phyloP scores from a whole-genome alignment of 2,329 filamentous ascomycete species.

The Reticulascus tulasneorum region DNA sequence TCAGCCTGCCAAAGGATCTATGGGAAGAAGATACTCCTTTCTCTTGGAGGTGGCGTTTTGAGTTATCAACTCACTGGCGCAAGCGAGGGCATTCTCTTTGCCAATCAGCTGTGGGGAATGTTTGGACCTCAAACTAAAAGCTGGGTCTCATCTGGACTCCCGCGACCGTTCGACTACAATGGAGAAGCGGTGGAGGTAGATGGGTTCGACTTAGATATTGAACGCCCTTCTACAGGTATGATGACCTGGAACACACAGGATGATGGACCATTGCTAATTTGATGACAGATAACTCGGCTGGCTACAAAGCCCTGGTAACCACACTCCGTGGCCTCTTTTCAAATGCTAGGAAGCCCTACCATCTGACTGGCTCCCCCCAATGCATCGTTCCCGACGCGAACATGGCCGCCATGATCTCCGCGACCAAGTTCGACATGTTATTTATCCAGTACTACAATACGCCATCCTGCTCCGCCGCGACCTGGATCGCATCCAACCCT shows the following conservation, averaged over 20 bases:
- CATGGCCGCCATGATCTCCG: constrained; percentile 38
- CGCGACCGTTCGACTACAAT: constrained; percentile 12
- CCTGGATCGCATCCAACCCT: constrained; percentile 18
- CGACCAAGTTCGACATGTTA: constrained; percentile 34
- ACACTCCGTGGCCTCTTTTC: constrained; percentile 21
- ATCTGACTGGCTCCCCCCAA: constrained; percentile 44
- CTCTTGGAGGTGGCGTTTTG: constrained; percentile 31
- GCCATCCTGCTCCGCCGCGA: constrained; percentile 29
- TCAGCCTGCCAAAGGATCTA: constrained; percentile 31
- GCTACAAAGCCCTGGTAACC: constrained; percentile 24
- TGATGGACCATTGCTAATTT: background rate
- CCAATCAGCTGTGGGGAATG: constrained; percentile 32
- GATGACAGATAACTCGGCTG: constrained; percentile 20
- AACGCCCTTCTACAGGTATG: constrained; percentile 21
- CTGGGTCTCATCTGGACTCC: constrained; percentile 24
- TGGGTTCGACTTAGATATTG: constrained; percentile 28
- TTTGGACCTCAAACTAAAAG: constrained; percentile 32
- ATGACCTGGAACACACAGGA: too few species aligned
- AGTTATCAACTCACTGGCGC: constrained; percentile 32
- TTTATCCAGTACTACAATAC: constrained; percentile 49
- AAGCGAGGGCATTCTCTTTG: constrained; percentile 30
- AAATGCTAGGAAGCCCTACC: constrained; percentile 23
- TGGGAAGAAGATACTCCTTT: constrained; percentile 37
- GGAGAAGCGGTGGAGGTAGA: constrained; percentile 24
- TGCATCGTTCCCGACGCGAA: constrained; percentile 32